Conservation (phyloP, 257 asterid species). For the Solanum pennellii region DNA sequence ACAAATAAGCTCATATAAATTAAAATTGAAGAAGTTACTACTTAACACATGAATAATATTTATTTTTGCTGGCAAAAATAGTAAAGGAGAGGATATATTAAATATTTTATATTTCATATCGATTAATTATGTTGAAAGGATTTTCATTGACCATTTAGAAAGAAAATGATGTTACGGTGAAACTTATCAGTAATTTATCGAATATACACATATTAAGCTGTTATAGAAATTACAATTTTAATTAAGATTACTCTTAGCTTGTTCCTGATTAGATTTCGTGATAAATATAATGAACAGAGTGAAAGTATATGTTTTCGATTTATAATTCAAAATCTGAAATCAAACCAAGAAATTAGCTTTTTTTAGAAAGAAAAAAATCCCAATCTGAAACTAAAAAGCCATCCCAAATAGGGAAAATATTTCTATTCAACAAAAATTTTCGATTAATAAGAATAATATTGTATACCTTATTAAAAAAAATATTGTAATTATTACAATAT, state of each 20-base stretch:
- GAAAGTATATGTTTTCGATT: not conserved
- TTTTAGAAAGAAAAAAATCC: not conserved
- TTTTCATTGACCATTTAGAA: not conserved
- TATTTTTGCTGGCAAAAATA: not conserved
- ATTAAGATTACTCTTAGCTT: not conserved
- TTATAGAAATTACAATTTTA: not conserved
- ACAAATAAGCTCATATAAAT: not conserved
- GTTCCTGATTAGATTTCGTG: not conserved
- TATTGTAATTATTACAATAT: not conserved
- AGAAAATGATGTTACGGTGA: not conserved
- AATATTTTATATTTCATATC: not conserved
- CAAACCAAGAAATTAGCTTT: not conserved
- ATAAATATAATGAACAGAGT: not conserved
- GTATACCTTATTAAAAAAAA: not conserved
- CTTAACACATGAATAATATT: not conserved
- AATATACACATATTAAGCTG: not conserved
- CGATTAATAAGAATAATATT: not conserved
- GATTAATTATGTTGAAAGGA: not conserved
- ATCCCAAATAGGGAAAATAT: not conserved
- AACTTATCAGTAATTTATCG: not conserved
- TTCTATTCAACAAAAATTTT: not conserved
- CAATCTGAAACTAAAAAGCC: not conserved
- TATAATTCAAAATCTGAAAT: not conserved
- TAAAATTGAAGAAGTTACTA: not conserved
- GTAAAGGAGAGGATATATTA: not conserved